Percentiles rank a stretch among this genome's conserved stretches.
Evolutionary conservation across 176 grass and related monocot genomes (phyloP).

Genomic region (Oropetium thomaeum): DNA sequence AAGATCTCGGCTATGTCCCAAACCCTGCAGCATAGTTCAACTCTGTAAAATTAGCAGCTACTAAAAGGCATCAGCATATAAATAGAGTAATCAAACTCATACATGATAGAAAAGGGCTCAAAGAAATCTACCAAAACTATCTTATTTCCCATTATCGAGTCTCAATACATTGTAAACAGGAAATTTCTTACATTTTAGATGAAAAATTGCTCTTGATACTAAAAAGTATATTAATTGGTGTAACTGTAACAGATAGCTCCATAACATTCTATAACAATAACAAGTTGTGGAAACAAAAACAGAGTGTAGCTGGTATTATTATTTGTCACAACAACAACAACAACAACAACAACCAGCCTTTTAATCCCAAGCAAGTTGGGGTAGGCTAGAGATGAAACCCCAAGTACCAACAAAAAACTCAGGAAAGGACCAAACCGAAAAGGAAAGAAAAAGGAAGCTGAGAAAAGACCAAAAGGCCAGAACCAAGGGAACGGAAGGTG

Average conservation of each 20-base stretch:
- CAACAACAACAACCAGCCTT: too few species aligned
- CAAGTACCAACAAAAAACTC: too few species aligned
- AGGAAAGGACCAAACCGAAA: too few species aligned
- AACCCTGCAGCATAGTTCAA: constrained; percentile 61
- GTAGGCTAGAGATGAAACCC: too few species aligned
- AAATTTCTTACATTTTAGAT: not conserved
- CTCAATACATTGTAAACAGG: not conserved
- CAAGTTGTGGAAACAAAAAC: not conserved
- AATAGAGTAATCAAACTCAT: not conserved
- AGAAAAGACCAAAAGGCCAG: too few species aligned
- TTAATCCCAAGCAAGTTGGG: too few species aligned
- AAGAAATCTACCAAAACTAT: constrained; percentile 1
- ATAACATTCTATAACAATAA: not conserved
- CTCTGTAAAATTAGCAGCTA: constrained; percentile 30
- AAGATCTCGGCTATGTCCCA: constrained; percentile 56
- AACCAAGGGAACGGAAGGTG: too few species aligned
- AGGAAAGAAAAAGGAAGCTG: too few species aligned
- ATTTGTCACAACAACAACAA: too few species aligned
- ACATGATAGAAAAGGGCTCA: not conserved
- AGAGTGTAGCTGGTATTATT: constrained; percentile 3
- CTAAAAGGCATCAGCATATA: constrained; percentile 11
- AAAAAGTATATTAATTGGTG: not conserved
- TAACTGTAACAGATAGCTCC: not conserved
- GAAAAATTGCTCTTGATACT: not conserved
- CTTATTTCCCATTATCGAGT: constrained; percentile 3